phyloP scores from a whole-genome alignment of 2,329 filamentous ascomycete species.

The Claviceps purpurea region DNA sequence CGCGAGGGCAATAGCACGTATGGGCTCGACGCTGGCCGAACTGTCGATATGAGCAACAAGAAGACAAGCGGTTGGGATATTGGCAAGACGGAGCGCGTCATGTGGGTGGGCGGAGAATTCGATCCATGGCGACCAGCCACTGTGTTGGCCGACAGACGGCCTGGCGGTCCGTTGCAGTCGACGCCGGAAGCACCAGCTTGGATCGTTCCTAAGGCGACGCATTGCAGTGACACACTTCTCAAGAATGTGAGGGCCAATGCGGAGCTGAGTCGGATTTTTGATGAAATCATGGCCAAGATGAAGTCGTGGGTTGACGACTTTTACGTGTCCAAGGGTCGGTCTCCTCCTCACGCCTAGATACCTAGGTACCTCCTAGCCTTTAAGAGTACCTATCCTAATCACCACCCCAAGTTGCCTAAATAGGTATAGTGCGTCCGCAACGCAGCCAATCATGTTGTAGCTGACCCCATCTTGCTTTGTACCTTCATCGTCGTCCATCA shows the following conservation, averaged over 20 bases:
- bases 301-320: slow-evolving; percentile 39
- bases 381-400: too few relatives aligned
- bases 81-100: slow-evolving; percentile 36
- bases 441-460: too few relatives aligned
- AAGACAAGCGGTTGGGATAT: slow-evolving; percentile 43
- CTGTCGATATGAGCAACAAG: slow-evolving; percentile 30
- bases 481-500: too few relatives aligned
- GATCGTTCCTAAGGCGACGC: slow-evolving; percentile 38
- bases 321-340: slow-evolving; percentile 10
- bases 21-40: slow-evolving; percentile 20
- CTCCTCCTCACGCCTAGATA: not conserved
- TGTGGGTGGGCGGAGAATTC: slow-evolving; percentile 44
- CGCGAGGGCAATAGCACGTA: not conserved
- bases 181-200: slow-evolving; percentile 35
- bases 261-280: slow-evolving; percentile 21
- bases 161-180: slow-evolving; percentile 36
- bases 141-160: slow-evolving; percentile 38
- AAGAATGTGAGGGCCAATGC: slow-evolving; percentile 29
- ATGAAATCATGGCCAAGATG: slow-evolving; percentile 22
- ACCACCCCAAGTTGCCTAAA: too few relatives aligned
- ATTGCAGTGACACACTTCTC: slow-evolving; percentile 50
- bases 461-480: too few relatives aligned
- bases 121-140: slow-evolving; percentile 47
- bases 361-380: too few relatives aligned
- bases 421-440: too few relatives aligned